Evolutionary conservation across 1,284 basidiomycete species (phyloP), one percentile per base, ranked within the genome.

Genomic region (Inonotus hispidus): DNA sequence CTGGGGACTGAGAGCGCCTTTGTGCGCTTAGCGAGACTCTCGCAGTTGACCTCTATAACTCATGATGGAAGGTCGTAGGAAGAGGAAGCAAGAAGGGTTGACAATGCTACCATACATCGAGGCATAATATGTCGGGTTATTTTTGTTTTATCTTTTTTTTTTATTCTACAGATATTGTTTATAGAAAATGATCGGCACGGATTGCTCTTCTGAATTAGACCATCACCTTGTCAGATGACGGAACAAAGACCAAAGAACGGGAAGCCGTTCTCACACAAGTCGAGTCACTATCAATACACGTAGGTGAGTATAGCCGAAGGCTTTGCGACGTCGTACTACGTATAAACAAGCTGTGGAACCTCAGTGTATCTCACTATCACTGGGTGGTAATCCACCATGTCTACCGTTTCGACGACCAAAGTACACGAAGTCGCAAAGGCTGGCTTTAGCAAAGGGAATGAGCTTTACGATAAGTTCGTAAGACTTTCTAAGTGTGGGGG

Each of bases 391-490:
- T 7, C 19, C 1, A 54, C 21, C 23, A 55, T 55, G 56, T 14
- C 47, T 32, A 7, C 46, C 7, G 39, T 50, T 6, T 25, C 56
- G 32, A 50, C 56, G 19, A 23, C 41, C 11, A 32, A 49, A 27
- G 73, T 79, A 1, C 88, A 91, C 62, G 59, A 70, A 6, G 58
- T 89, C 29, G 89, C 88, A n/a, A 72, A 82, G 67, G 66, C 68
- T 47, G 89, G 90, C 0, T 92, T 90, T 68, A 85, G 81, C 0
- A 69, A 73, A 19, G 90, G 87, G 1, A 60, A 56, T 68, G 86
- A 88, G 47, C 73, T 88, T 3, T 92, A 92, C 66, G 87, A 92
- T 67, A 78, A 81, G 88, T 86, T 53, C 27, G 70, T 46, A 50
- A 58, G 68, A 32, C 46, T 3, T 5, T 16, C 23, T 35, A 13